Evolutionary conservation across 345 rosid species (phyloP).

Genomic region (Corchorus capsularis): DNA sequence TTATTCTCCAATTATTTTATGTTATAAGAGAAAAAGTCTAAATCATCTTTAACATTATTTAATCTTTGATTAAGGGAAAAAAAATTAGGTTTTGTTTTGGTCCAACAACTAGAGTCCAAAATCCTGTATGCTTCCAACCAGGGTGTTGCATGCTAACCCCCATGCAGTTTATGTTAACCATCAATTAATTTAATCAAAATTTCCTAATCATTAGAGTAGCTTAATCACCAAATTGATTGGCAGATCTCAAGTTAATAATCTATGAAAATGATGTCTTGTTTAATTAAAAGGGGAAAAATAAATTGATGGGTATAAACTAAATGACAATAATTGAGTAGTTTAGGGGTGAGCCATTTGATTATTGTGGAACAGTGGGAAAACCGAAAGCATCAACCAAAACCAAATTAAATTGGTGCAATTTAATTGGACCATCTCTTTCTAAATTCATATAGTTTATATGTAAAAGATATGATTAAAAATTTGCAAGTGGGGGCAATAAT

Average conservation of each 20-base stretch:
- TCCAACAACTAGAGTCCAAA: conserved; percentile 11
- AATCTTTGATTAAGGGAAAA: background rate
- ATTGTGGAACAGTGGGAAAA: conserved; percentile 10
- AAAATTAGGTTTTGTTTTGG: background rate
- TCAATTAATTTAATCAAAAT: conserved; percentile 10
- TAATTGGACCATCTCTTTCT: background rate
- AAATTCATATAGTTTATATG: background rate
- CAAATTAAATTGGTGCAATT: background rate
- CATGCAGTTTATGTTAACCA: conserved; percentile 7
- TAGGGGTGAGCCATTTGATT: background rate
- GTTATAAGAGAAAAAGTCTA: background rate
- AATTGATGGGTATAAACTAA: background rate
- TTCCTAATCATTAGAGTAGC: conserved; percentile 5
- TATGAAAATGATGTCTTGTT: background rate
- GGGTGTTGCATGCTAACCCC: conserved; percentile 9
- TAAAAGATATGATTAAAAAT: background rate
- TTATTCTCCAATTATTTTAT: background rate
- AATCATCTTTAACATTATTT: background rate
- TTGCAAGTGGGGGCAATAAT: conserved; percentile 19
- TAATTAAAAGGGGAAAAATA: background rate
- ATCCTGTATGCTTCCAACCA: background rate
- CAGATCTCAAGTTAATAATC: background rate
- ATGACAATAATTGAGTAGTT: conserved; percentile 12
- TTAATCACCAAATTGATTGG: conserved; percentile 9
- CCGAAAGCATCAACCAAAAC: background rate